phyloP scores from a whole-genome alignment of 495 filamentous ascomycete genomes.

The Viridothelium virens region DNA sequence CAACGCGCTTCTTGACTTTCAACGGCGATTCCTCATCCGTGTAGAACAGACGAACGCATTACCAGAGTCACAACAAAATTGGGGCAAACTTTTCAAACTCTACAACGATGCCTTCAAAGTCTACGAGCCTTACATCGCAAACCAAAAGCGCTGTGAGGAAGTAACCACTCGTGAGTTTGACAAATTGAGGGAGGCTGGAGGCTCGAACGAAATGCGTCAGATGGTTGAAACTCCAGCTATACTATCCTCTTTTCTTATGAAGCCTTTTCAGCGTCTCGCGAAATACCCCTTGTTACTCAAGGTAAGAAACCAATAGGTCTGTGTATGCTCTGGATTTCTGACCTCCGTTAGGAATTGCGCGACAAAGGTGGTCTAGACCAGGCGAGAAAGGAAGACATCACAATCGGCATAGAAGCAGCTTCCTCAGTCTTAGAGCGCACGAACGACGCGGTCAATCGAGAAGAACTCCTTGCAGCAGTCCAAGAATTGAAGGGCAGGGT shows the following conservation, averaged over 20 bases:
- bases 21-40: slow-evolving; percentile 85
- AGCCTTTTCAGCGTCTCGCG: slow-evolving; percentile 89
- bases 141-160: slow-evolving; percentile 65
- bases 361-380: slow-evolving; percentile 69
- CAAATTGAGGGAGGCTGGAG: slow-evolving; percentile 50
- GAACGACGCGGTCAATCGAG: slow-evolving; percentile 81
- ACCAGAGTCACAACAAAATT: slow-evolving; percentile 71
- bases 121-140: slow-evolving; percentile 95
- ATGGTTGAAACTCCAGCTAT: slow-evolving; percentile 54
- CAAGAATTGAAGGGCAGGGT: slow-evolving; percentile 75
- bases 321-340: background rate
- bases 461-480: slow-evolving; percentile 70
- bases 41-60: slow-evolving; percentile 90
- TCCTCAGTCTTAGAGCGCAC: slow-evolving; percentile 70
- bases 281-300: slow-evolving; percentile 89
- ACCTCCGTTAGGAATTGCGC: slow-evolving; percentile 60
- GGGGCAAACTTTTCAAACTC: slow-evolving; percentile 76
- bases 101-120: slow-evolving; percentile 75
- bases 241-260: slow-evolving; percentile 83
- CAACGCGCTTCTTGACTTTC: slow-evolving; percentile 89
- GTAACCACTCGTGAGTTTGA: slow-evolving; percentile 55
- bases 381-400: slow-evolving; percentile 58
- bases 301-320: slow-evolving; percentile 42
- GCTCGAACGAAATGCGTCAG: slow-evolving; percentile 49
- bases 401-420: slow-evolving; percentile 64